These are phyloP conservation scores for Colletotrichum abscissum DNA, from an alignment of 2,329 filamentous ascomycete species.

Conservation along the genomic window DNA sequence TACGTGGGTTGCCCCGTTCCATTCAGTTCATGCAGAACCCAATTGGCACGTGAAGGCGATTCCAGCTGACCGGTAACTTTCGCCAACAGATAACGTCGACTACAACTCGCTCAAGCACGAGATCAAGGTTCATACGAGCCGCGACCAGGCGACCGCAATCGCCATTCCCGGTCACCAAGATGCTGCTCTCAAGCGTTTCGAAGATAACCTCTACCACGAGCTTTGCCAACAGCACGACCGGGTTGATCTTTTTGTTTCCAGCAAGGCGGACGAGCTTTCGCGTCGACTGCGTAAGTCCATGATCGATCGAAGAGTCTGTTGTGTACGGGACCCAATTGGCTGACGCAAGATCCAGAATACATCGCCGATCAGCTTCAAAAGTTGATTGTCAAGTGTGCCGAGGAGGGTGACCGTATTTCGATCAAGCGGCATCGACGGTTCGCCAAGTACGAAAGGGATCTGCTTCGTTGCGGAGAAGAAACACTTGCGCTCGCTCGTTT, in stretches of 20 bases:
- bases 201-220: constrained; percentile 77
- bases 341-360: constrained; percentile 52
- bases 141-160: constrained; percentile 75
- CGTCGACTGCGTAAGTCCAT: constrained; percentile 68
- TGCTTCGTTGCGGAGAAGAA: constrained; percentile 74
- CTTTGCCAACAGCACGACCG: constrained; percentile 81
- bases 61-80: constrained; percentile 7
- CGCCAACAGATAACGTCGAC: constrained; percentile 79
- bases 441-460: constrained; percentile 63
- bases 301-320: not conserved
- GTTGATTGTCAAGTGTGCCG: constrained; percentile 56
- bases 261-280: constrained; percentile 83
- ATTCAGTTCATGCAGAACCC: not conserved
- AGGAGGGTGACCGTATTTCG: constrained; percentile 47
- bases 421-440: constrained; percentile 63
- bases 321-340: not conserved
- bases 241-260: constrained; percentile 81
- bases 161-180: constrained; percentile 79
- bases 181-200: constrained; percentile 69
- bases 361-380: constrained; percentile 60
- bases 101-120: constrained; percentile 88
- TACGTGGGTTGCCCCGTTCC: constrained; percentile 62
- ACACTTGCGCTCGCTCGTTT: constrained; percentile 78
- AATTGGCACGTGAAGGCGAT: constrained; percentile 6
- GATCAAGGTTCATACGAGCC: constrained; percentile 83